Percentiles rank a stretch among this genome's conserved stretches.
These are phyloP conservation scores for Candida incommunis DNA, from an alignment of 805 yeast species.

Conservation along the genomic window DNA sequence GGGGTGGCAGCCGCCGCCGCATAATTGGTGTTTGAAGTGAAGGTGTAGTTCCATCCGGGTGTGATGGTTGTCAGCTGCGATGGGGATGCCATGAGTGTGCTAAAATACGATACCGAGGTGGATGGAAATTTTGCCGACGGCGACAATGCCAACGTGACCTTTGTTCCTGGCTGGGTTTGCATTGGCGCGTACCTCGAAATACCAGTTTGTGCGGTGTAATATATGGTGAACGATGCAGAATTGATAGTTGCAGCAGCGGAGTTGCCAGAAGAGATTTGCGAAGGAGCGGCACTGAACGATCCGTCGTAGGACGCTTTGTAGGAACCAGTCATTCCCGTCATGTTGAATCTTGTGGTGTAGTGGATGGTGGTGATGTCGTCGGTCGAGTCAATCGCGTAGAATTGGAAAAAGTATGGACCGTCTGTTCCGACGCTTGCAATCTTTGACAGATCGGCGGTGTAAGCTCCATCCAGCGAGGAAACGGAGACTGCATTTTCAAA, in stretches of 20 bases:
- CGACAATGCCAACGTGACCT: conserved; percentile 38
- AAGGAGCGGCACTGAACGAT: conserved; percentile 27
- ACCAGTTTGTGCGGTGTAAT: conserved; percentile 74
- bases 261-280: conserved; percentile 28
- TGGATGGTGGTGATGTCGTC: conserved; percentile 30
- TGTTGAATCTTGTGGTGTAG: conserved; percentile 50
- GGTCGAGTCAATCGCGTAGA: conserved; percentile 37
- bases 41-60: conserved; percentile 71
- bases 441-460: conserved; percentile 30
- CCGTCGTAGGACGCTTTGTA: conserved; percentile 30
- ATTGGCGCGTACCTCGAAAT: conserved; percentile 73
- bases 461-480: conserved; percentile 18
- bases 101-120: conserved; percentile 48
- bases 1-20: conserved; percentile 34
- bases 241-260: conserved; percentile 26
- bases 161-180: conserved; percentile 76
- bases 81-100: conserved; percentile 21
- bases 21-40: conserved; percentile 45
- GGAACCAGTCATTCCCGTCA: conserved; percentile 63
- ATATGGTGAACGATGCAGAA: conserved; percentile 43
- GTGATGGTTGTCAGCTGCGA: conserved; percentile 37
- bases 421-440: conserved; percentile 33
- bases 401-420: conserved; percentile 66
- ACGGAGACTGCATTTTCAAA: conserved; percentile 20
- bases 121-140: conserved; percentile 59